A percentile compares a stretch with the other conserved stretches of the same genome.
These are phyloP conservation scores for Solanum etuberosum DNA, from an alignment of 257 asterid species.

Conservation along the genomic window DNA sequence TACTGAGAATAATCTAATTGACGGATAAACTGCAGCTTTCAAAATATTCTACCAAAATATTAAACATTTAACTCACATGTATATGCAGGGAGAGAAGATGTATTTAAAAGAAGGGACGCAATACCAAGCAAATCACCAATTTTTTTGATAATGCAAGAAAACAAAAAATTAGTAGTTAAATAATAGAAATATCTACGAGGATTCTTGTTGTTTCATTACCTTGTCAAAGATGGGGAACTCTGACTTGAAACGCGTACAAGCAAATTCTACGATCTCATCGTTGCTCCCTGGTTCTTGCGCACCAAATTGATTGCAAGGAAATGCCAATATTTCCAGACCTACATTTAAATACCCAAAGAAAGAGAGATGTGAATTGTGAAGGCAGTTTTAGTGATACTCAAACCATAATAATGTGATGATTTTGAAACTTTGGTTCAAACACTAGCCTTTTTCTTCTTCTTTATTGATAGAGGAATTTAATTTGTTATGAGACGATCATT, in stretches of 20 bases:
- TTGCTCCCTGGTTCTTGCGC: slow-evolving; percentile 79
- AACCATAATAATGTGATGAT: background rate
- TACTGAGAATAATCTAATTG: background rate
- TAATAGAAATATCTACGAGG: background rate
- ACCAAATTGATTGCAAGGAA: slow-evolving; percentile 91
- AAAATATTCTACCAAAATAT: background rate
- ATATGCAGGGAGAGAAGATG: background rate
- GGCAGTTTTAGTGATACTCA: background rate
- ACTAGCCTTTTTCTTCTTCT: background rate
- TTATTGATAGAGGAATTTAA: background rate
- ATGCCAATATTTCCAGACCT: slow-evolving; percentile 83
- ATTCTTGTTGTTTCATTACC: slow-evolving; percentile 18
- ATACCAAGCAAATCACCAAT: background rate
- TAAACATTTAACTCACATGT: background rate
- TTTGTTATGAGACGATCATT: background rate
- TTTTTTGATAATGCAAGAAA: background rate
- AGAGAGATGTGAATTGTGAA: background rate
- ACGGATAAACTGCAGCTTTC: background rate
- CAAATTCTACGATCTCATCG: slow-evolving; percentile 57
- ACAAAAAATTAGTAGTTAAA: background rate
- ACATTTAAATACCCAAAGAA: background rate
- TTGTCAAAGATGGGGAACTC: slow-evolving; percentile 66
- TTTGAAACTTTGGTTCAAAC: background rate
- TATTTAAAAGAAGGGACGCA: background rate
- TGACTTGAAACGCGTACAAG: slow-evolving; percentile 67